Evolutionary conservation across 2,329 filamentous ascomycete species (phyloP).

Genomic region (Biscogniauxia sp.): DNA sequence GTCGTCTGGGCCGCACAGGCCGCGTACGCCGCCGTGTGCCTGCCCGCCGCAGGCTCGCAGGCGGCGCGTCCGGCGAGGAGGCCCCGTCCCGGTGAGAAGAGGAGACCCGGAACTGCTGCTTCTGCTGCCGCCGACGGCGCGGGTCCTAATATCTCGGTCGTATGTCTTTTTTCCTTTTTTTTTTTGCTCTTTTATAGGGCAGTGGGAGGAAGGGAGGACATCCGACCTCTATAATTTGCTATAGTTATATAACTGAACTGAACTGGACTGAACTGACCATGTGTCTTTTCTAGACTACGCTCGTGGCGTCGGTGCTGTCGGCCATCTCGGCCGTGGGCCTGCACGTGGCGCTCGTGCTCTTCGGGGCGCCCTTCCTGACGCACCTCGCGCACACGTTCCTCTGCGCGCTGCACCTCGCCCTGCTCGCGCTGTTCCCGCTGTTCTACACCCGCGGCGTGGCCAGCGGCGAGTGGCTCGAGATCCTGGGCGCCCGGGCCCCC

Average conservation of each 20-base stretch:
- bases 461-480: slow-evolving; percentile 64
- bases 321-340: slow-evolving; percentile 34
- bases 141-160: slow-evolving; percentile 45
- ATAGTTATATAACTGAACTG: background rate
- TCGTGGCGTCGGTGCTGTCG: slow-evolving; percentile 64
- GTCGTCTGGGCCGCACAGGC: slow-evolving; percentile 64
- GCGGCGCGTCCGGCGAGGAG: slow-evolving; percentile 44
- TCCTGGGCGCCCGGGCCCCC: slow-evolving; percentile 65
- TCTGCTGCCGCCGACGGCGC: slow-evolving; percentile 31
- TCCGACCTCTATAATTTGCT: too few relatives aligned
- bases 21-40: slow-evolving; percentile 59
- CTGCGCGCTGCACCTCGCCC: slow-evolving; percentile 75
- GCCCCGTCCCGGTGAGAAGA: slow-evolving; percentile 51
- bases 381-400: slow-evolving; percentile 77
- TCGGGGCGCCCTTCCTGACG: slow-evolving; percentile 86
- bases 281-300: slow-evolving; percentile 57
- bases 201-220: too few relatives aligned
- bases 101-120: slow-evolving; percentile 38
- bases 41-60: slow-evolving; percentile 58
- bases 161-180: slow-evolving; percentile 32
- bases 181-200: background rate
- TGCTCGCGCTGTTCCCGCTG: slow-evolving; percentile 75
- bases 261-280: slow-evolving; percentile 5
- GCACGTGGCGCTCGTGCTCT: slow-evolving; percentile 71
- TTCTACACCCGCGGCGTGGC: slow-evolving; percentile 86